Evolutionary conservation across 2,329 filamentous ascomycete species (phyloP).

Genomic region (Coniella vitis): DNA sequence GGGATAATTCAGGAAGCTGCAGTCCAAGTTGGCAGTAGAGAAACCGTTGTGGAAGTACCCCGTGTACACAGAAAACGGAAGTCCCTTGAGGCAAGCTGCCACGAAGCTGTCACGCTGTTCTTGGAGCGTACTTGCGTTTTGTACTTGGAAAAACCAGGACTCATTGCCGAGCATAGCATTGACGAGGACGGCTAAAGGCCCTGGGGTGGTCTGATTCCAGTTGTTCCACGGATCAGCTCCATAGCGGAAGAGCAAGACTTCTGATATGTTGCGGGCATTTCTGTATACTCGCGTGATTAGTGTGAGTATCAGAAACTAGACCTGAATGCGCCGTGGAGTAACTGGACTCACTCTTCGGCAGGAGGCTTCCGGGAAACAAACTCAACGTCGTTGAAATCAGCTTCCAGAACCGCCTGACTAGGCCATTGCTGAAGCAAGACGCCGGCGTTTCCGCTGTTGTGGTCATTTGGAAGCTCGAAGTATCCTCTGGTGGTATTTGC

Average conservation of each 20-base stretch:
- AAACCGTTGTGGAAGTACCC: conserved; percentile 2
- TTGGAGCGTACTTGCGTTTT: neutral
- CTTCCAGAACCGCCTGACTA: conserved; percentile 1
- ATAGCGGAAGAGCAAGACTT: neutral
- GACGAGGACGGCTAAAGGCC: conserved; percentile 1
- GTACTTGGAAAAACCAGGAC: conserved; percentile 4
- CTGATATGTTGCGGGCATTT: neutral
- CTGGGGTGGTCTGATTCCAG: conserved; percentile 1
- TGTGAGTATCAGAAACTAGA: neutral
- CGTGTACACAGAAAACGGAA: conserved; percentile 1
- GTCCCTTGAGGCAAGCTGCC: neutral
- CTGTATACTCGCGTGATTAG: neutral
- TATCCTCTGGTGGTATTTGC: conserved; percentile 3
- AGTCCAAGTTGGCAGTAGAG: conserved; percentile 1
- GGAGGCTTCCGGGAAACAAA: neutral
- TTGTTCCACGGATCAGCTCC: conserved; percentile 3
- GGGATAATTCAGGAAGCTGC: conserved; percentile 1
- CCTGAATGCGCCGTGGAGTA: too few relatives aligned
- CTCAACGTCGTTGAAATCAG: conserved; percentile 2
- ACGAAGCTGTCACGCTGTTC: neutral
- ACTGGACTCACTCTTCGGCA: conserved; percentile 1
- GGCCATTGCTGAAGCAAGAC: conserved; percentile 1
- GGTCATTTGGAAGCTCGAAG: conserved; percentile 2
- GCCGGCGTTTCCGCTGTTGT: neutral
- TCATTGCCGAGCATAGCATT: conserved; percentile 7